Conservation (phyloP, 202 grass and related monocot species). For the Setaria italica region DNA sequence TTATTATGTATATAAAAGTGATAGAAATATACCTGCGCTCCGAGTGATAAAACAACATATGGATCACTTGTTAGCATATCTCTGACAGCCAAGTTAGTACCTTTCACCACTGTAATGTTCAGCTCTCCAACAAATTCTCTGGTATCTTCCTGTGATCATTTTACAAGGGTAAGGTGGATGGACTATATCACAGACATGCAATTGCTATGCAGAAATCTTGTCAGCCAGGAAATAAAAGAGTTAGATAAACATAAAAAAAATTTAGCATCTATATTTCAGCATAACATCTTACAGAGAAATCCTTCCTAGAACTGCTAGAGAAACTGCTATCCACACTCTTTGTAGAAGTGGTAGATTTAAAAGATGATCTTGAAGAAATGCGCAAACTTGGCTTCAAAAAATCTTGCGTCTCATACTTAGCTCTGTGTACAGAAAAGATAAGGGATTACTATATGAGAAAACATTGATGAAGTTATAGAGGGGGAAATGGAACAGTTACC, state of each 20-base stretch:
- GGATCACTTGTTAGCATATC: conserved; percentile 97
- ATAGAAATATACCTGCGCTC: conserved; percentile 69
- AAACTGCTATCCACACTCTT: conserved; percentile 60
- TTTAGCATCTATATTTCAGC: conserved; percentile 39
- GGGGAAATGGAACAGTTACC: conserved; percentile 34
- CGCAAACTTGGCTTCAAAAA: conserved; percentile 99
- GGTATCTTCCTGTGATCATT: conserved; percentile 73
- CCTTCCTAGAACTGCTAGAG: conserved; percentile 64
- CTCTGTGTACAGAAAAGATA: conserved; percentile 52
- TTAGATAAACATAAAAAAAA: conserved; percentile 27
- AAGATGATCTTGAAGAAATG: conserved; percentile 78
- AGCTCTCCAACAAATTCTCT: conserved; percentile 85
- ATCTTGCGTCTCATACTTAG: conserved; percentile 95
- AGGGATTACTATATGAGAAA: conserved; percentile 28
- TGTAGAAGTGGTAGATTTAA: conserved; percentile 70
- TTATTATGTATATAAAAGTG: background rate
- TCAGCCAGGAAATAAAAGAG: conserved; percentile 11
- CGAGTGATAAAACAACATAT: conserved; percentile 87
- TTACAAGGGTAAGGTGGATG: conserved; percentile 49
- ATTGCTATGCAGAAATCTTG: conserved; percentile 41
- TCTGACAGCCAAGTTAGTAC: conserved; percentile 79
- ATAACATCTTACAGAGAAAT: conserved; percentile 60
- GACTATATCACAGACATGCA: conserved; percentile 13
- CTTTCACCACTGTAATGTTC: conserved; percentile 87
- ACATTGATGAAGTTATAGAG: conserved; percentile 28